Base-by-base conservation (phyloP, 306 rosid species). In the Luffa aegyptiaca region DNA sequence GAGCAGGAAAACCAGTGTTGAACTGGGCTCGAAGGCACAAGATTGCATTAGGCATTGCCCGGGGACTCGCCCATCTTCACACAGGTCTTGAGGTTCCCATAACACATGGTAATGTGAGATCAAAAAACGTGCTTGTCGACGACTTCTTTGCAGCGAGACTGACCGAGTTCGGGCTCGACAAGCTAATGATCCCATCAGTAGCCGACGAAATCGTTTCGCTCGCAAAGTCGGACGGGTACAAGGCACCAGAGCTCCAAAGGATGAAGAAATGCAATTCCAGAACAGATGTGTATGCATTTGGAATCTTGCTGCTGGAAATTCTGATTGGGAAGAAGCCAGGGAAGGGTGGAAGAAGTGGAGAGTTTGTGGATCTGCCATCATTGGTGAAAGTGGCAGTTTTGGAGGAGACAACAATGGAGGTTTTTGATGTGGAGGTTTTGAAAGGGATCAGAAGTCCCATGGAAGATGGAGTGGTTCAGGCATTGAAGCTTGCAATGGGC, bases 21-120 rank as follows among this genome's bases (percentile, higher is more conserved):
- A 96, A 89, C 87, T 96, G 99, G 99, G 93, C 94, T 7, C 88
- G 99, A 83, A 85, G 98, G 79, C 99, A 96, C 88, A 92, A 90
- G 85, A 93, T 96, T 81, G 97, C 96, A 3, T 66, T 93, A 81
- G 92, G 99, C 4, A 86, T 96, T 80, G 99, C 99, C 6, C 85
- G 90, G 80, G 99, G 99, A 65, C 91, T 96, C 75, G 93, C 96
- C 5, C 90, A 82, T 87, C 99, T 96, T 87, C 98, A 96, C 33
- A 86, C 93, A 5, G 97, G 96, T 75, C 90, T 89, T 14, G 99
- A 96, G 45, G 79, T 77, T 55, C 98, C 98, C n/a, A 66, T 93
- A 72, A 96, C 98, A 61, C 99, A 96, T 81, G 99, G 97, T 35
- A 89, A 87, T 11, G 88, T 96, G 72, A 88, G 92, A 79, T 91